These are phyloP conservation scores for Xylariaceae sp. DNA, from an alignment of 2,329 filamentous ascomycete genomes.

Conservation along the genomic window DNA sequence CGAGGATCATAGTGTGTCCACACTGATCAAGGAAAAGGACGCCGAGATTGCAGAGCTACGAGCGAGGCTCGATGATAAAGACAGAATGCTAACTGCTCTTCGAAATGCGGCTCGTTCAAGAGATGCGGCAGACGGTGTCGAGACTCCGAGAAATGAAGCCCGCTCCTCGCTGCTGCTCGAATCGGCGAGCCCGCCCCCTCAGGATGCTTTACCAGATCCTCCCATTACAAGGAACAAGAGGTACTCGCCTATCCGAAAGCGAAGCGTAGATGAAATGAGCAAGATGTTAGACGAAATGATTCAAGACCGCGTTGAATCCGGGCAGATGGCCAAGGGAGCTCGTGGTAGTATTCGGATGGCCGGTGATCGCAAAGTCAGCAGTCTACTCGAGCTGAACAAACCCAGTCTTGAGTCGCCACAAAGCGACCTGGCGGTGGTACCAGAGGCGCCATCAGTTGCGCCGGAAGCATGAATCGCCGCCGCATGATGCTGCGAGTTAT, in stretches of 20 bases:
- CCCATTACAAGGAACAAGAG: slow-evolving; percentile 28
- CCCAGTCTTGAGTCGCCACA: slow-evolving; percentile 37
- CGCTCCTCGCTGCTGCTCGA: slow-evolving; percentile 32
- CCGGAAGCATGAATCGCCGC: slow-evolving; percentile 24
- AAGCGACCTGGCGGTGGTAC: slow-evolving; percentile 31
- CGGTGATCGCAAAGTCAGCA: slow-evolving; percentile 39
- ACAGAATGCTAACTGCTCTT: slow-evolving; percentile 84
- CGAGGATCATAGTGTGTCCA: slow-evolving; percentile 70
- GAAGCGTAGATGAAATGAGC: slow-evolving; percentile 87
- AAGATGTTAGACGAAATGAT: slow-evolving; percentile 96
- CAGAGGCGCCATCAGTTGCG: slow-evolving; percentile 25
- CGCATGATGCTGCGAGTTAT: slow-evolving; percentile 19
- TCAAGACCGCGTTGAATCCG: slow-evolving; percentile 74
- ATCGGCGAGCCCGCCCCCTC: slow-evolving; percentile 32
- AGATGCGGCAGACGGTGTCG: slow-evolving; percentile 63
- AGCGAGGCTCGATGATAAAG: slow-evolving; percentile 86
- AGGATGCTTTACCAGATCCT: slow-evolving; percentile 31
- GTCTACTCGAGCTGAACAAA: slow-evolving; percentile 30
- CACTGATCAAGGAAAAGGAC: slow-evolving; percentile 80
- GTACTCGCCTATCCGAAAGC: slow-evolving; percentile 40
- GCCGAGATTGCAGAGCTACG: slow-evolving; percentile 88
- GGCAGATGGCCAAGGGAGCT: slow-evolving; percentile 61
- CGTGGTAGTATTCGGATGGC: slow-evolving; percentile 62
- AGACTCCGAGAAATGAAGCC: slow-evolving; percentile 32
- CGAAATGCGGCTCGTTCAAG: slow-evolving; percentile 80